A percentile compares a stretch with the other conserved stretches of the same genome.
Conservation (phyloP, 345 rosid species). For the Melaleuca alternifolia region DNA sequence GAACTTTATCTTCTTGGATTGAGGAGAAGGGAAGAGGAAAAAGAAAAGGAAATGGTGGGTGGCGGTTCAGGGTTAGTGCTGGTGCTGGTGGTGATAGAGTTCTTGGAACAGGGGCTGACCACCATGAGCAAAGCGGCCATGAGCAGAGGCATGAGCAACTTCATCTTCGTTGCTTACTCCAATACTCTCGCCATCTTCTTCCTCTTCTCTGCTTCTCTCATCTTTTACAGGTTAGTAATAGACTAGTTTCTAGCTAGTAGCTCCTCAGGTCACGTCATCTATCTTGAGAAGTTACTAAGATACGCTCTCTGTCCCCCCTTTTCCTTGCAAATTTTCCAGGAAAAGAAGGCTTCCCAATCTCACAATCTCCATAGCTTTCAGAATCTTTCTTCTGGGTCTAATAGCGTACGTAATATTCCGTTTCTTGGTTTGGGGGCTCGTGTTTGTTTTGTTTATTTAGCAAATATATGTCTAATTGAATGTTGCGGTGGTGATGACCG, state of each 20-base stretch:
- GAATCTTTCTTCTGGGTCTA: conserved; percentile 16
- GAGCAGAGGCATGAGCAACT: conserved; percentile 21
- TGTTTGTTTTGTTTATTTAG: background rate
- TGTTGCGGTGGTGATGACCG: background rate
- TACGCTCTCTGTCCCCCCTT: background rate
- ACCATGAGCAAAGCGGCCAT: conserved; percentile 29
- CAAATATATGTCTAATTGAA: background rate
- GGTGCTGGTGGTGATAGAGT: conserved; percentile 18
- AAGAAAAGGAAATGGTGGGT: background rate
- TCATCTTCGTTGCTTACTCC: conserved; percentile 17
- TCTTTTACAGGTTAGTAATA: conserved; percentile 15
- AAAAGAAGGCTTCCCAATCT: conserved; percentile 9
- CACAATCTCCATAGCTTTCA: conserved; percentile 5
- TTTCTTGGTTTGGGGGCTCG: background rate
- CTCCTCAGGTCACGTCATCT: background rate
- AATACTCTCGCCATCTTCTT: conserved; percentile 11
- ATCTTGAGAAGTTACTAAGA: background rate
- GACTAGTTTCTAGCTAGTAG: background rate
- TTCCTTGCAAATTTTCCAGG: background rate
- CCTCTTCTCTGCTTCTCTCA: conserved; percentile 14
- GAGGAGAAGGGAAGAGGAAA: background rate
- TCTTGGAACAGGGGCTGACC: conserved; percentile 13
- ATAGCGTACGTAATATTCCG: conserved; percentile 4
- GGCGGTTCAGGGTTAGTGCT: conserved; percentile 4
- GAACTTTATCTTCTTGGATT: background rate